Percentiles rank a stretch among this genome's conserved stretches.
Evolutionary conservation across 2,329 filamentous ascomycete genomes (phyloP).

Genomic region (Hypoxylon sp.): DNA sequence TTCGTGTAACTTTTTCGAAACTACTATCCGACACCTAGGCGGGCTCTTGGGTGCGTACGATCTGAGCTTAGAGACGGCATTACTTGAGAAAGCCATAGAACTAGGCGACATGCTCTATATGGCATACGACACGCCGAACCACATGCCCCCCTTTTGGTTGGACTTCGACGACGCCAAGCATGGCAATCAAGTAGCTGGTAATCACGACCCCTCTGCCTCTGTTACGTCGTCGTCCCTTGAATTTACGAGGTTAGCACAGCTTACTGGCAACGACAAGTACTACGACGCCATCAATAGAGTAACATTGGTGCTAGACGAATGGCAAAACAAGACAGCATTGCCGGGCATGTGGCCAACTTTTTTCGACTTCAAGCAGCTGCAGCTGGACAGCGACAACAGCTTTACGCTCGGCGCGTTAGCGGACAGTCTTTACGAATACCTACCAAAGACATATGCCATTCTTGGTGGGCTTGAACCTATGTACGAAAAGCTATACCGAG

Average conservation of each 20-base stretch:
- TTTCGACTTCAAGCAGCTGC: conserved; percentile 71
- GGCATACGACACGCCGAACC: conserved; percentile 65
- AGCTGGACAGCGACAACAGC: conserved; percentile 55
- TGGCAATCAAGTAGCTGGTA: conserved; percentile 55
- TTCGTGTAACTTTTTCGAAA: conserved; percentile 62
- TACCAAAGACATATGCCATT: conserved; percentile 74
- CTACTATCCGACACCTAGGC: conserved; percentile 63
- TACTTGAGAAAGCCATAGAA: conserved; percentile 62
- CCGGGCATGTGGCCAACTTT: conserved; percentile 82
- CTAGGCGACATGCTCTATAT: conserved; percentile 64
- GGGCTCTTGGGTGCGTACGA: conserved; percentile 64
- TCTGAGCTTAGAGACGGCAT: conserved; percentile 58
- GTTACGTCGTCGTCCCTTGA: conserved; percentile 76
- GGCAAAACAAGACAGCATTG: conserved; percentile 77
- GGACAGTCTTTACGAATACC: conserved; percentile 72
- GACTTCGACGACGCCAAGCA: conserved; percentile 62
- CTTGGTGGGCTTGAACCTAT: conserved; percentile 73
- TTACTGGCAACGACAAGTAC: conserved; percentile 78
- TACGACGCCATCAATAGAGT: conserved; percentile 83
- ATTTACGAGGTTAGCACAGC: conserved; percentile 78
- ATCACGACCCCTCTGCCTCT: conserved; percentile 56
- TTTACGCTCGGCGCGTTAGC: conserved; percentile 69
- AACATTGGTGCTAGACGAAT: conserved; percentile 76
- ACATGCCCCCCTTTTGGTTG: conserved; percentile 69
- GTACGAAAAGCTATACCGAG: conserved; percentile 76